Conservation (phyloP, 768 basidiomycete species). For the Podaxis mareebaensis region DNA sequence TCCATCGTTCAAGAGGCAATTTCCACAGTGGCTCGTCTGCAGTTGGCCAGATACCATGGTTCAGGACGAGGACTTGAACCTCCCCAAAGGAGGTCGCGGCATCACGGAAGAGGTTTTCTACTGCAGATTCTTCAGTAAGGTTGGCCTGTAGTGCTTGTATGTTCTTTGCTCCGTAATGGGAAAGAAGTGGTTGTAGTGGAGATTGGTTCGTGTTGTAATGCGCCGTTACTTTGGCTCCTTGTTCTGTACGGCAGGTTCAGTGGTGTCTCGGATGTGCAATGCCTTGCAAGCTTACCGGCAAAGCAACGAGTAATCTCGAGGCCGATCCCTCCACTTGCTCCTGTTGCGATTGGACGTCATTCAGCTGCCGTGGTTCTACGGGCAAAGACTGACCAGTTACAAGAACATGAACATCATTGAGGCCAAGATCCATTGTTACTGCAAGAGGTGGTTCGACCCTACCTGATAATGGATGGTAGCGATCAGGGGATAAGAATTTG, state of each 20-base stretch:
- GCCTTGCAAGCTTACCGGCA: slow-evolving; percentile 42
- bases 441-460: background rate
- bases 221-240: slow-evolving; percentile 70
- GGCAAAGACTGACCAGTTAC: slow-evolving; percentile 55
- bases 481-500: too few relatives aligned
- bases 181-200: slow-evolving; percentile 41
- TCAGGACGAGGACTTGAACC: slow-evolving; percentile 60
- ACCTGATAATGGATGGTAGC: too few relatives aligned
- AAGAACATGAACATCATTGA: slow-evolving; percentile 64
- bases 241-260: slow-evolving; percentile 40
- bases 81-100: slow-evolving; percentile 43
- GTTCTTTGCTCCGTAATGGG: slow-evolving; percentile 33
- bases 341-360: slow-evolving; percentile 29
- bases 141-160: slow-evolving; percentile 52
- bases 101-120: slow-evolving; percentile 46
- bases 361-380: background rate
- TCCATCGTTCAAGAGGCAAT: slow-evolving; percentile 68
- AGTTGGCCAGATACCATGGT: slow-evolving; percentile 56
- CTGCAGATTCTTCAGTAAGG: slow-evolving; percentile 57
- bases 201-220: slow-evolving; percentile 61
- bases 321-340: slow-evolving; percentile 78
- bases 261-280: background rate
- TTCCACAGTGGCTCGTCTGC: slow-evolving; percentile 50
- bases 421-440: slow-evolving; percentile 49
- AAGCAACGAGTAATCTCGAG: slow-evolving; percentile 59